Base-by-base conservation (phyloP, 306 rosid species). In the Fagus sylvatica region DNA sequence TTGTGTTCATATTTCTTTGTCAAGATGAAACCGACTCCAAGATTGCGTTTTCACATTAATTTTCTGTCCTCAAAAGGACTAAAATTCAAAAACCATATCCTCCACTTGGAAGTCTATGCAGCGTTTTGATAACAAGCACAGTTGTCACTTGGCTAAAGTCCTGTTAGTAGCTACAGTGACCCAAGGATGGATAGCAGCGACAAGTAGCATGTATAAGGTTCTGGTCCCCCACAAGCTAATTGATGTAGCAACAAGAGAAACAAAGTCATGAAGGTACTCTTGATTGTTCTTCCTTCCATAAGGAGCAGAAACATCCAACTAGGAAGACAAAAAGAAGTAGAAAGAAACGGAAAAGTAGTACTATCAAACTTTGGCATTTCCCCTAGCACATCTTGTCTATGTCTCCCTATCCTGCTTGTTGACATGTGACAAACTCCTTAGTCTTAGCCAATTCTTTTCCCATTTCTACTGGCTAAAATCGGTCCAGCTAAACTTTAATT, bases 371-470 rank as follows among this genome's bases (percentile, higher is more conserved):
- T 88, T 81, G 91, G 85, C 84, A 80, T 88, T 84, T 82, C 56
- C 69, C 60, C 65, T 65, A 71, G 79, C 93, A 89, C 81, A 82
- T 53, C 82, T 84, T 91, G 85, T 93, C 94, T 72, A 55, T 89
- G 89, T 93, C 90, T 77, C 91, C 89, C 74, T 79, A 79, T 77
- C 70, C 55, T 79, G 74, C 71, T 15, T 57, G 57, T 75, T 83
- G 74, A 74, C 90, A 91, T 81, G 89, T 85, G 86, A 85, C 82
- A 60, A 84, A 81, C 70, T 71, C 76, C 64, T 73, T 66, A 40
- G 67, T 80, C 80, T 84, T 74, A 74, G 78, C 87, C 79, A 74
- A 5, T 66, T 67, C 49, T 17, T 32, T 30, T 75, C 22, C 66
- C 77, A 68, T 61, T 49, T 73, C 86, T 80, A 80, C 15, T 64